phyloP scores from a whole-genome alignment of 1,284 basidiomycete species.

The Entoloma clypeatum region DNA sequence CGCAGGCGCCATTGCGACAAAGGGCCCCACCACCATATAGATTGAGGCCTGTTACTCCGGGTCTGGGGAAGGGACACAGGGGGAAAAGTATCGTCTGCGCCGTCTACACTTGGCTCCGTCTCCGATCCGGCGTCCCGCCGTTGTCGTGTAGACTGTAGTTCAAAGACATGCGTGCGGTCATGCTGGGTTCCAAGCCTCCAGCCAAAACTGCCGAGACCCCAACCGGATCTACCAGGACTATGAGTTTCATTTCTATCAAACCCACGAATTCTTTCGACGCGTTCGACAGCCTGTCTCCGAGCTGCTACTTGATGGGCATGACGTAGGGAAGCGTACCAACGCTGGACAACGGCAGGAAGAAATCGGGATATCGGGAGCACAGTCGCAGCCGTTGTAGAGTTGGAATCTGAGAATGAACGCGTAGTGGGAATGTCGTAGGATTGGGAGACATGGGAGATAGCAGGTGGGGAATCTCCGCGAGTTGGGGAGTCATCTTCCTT shows the following conservation, averaged over 20 bases:
- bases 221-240: constrained; percentile 41
- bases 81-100: no score
- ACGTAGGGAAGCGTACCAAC: constrained; percentile 55
- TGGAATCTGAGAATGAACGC: constrained; percentile 17
- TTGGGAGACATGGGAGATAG: constrained; percentile 8
- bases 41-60: constrained; percentile 28
- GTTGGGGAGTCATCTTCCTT: constrained; percentile 13
- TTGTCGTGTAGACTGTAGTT: constrained; percentile 11
- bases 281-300: constrained; percentile 61
- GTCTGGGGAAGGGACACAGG: no score
- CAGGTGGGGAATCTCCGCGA: constrained; percentile 2
- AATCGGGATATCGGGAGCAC: constrained; percentile 30
- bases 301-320: constrained; percentile 66
- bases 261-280: constrained; percentile 56
- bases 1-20: constrained; percentile 67
- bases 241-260: constrained; percentile 42
- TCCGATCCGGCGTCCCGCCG: constrained; percentile 15
- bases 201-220: constrained; percentile 72
- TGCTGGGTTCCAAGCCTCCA: constrained; percentile 36
- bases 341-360: constrained; percentile 39
- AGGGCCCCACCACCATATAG: constrained; percentile 78
- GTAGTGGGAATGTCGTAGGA: constrained; percentile 10
- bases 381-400: constrained; percentile 18
- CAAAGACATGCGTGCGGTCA: constrained; percentile 8
- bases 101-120: not conserved